These are phyloP conservation scores for Phylloboletellus chloephorus DNA, from an alignment of 1,284 basidiomycete species.

Conservation along the genomic window DNA sequence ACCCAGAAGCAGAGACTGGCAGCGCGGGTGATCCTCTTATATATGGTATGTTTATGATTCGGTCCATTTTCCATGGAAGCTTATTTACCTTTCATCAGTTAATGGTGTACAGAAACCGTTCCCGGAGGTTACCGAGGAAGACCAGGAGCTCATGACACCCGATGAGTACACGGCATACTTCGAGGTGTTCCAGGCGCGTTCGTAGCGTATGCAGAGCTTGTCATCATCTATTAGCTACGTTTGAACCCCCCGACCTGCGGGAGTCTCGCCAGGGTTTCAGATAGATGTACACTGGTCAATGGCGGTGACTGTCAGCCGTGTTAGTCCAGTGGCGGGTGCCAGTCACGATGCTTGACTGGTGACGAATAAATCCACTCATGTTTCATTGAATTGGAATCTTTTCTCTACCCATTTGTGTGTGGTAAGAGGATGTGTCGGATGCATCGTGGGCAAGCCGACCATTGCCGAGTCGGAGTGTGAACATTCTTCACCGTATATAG, in stretches of 20 bases:
- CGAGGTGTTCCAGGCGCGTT: conserved; percentile 49
- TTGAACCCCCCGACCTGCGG: conserved; percentile 11
- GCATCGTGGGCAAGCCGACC: too few species aligned
- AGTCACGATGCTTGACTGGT: too few species aligned
- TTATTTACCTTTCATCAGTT: conserved; percentile 38
- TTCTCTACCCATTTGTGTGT: too few species aligned
- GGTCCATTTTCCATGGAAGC: neutral
- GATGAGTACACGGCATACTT: conserved; percentile 80
- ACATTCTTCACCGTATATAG: too few species aligned
- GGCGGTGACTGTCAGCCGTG: neutral
- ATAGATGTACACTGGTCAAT: conserved; percentile 18
- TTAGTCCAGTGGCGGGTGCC: too few species aligned
- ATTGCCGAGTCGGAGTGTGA: too few species aligned
- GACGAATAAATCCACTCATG: too few species aligned
- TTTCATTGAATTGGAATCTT: too few species aligned
- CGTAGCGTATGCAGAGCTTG: conserved; percentile 14
- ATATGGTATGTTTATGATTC: conserved; percentile 45
- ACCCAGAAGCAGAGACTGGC: neutral
- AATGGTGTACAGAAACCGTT: conserved; percentile 63
- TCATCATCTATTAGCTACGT: conserved; percentile 8
- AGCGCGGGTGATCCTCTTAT: conserved; percentile 44
- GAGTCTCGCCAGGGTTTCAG: conserved; percentile 6
- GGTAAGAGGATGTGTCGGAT: too few species aligned
- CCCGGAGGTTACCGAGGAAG: conserved; percentile 74
- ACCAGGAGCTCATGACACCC: conserved; percentile 78